phyloP scores from a whole-genome alignment of 176 grass and related monocot genomes.

The Tuctoria greenei region DNA sequence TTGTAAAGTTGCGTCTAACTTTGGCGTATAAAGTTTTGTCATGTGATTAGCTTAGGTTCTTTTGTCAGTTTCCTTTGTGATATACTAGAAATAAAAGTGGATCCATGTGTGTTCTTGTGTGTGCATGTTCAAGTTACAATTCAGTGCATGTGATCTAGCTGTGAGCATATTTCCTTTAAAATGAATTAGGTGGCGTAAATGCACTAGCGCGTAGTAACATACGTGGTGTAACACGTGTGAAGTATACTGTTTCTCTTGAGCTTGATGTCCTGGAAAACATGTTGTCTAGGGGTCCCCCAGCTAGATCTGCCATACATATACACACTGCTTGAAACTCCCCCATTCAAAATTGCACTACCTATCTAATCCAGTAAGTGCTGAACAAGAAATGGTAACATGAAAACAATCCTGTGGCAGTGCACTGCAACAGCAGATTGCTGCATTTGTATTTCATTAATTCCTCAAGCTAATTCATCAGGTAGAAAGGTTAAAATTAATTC shows the following conservation, averaged over 20 bases:
- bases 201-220: neutral
- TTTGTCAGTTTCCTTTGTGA: slow-evolving; percentile 26
- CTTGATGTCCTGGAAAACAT: neutral
- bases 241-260: neutral
- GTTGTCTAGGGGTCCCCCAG: neutral
- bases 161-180: neutral
- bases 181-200: neutral
- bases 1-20: slow-evolving; percentile 44
- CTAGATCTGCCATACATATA: neutral
- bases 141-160: neutral
- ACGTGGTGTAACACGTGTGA: neutral
- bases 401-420: slow-evolving; percentile 17
- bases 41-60: slow-evolving; percentile 32
- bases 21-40: slow-evolving; percentile 31
- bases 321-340: slow-evolving; percentile 27
- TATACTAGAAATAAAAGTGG: slow-evolving; percentile 1
- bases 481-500: neutral
- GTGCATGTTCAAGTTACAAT: neutral
- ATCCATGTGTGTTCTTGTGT: neutral
- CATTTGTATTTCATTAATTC: slow-evolving; percentile 25
- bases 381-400: slow-evolving; percentile 16
- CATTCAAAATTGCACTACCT: slow-evolving; percentile 1
- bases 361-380: neutral
- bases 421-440: slow-evolving; percentile 24
- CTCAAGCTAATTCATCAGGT: neutral